phyloP scores from a whole-genome alignment of 2,329 filamentous ascomycete genomes.

The Fusarium veterinarium region DNA sequence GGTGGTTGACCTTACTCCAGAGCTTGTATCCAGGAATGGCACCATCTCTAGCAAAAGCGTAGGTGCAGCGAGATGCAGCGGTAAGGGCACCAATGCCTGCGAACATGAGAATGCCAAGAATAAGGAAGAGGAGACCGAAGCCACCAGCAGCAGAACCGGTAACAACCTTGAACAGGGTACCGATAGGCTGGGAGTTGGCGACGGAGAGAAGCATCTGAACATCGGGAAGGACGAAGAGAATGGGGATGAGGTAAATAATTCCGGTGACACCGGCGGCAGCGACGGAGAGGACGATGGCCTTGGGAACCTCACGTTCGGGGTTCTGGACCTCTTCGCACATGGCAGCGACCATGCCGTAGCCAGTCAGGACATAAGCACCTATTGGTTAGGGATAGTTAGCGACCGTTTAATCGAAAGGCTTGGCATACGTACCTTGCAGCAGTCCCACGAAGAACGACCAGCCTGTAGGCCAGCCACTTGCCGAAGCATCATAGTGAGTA shows the following conservation, averaged over 20 bases:
- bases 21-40: conserved; percentile 76
- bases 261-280: conserved; percentile 73
- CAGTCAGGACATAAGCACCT: conserved; percentile 56
- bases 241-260: conserved; percentile 73
- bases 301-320: conserved; percentile 70
- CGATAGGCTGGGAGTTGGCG: conserved; percentile 80
- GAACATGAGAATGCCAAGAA: conserved; percentile 81
- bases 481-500: conserved; percentile 73
- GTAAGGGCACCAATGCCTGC: conserved; percentile 81
- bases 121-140: conserved; percentile 79
- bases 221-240: conserved; percentile 80
- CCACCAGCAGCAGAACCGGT: conserved; percentile 79
- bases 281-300: conserved; percentile 75
- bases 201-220: conserved; percentile 72
- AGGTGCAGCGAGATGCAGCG: conserved; percentile 78
- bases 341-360: conserved; percentile 65
- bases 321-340: conserved; percentile 73
- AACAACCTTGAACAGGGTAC: conserved; percentile 78
- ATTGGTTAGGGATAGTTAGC: conserved; percentile 14
- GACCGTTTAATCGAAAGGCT: background rate
- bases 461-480: conserved; percentile 75
- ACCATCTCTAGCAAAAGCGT: conserved; percentile 80
- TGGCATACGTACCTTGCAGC: conserved; percentile 59
- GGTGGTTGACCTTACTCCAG: conserved; percentile 73
- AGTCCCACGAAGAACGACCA: conserved; percentile 68